A percentile compares a stretch with the other conserved stretches of the same genome.
Evolutionary conservation across 1,284 basidiomycete genomes (phyloP).

Genomic region (Austroboletus niveus): DNA sequence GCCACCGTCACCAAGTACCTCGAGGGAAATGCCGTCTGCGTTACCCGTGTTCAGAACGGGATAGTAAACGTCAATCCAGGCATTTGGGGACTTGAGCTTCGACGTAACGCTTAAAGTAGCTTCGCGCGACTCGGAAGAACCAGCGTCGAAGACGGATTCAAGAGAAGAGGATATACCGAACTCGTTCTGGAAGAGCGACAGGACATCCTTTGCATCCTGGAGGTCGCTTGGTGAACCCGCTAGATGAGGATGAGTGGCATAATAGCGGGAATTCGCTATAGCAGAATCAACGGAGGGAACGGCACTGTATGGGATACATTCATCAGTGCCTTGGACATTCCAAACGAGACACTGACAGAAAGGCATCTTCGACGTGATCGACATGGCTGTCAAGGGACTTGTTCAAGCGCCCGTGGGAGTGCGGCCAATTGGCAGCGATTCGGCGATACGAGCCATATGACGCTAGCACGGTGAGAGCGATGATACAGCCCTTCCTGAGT

Average conservation of each 20-base stretch:
- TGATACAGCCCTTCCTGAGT: no score
- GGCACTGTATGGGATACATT: conserved; percentile 8
- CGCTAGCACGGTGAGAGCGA: no score
- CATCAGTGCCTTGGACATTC: conserved; percentile 2
- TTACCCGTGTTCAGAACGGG: conserved; percentile 72
- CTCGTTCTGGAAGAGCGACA: conserved; percentile 62
- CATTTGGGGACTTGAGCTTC: conserved; percentile 46
- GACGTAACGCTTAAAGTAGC: conserved; percentile 57
- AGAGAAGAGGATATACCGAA: conserved; percentile 48
- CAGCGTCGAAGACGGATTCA: conserved; percentile 63
- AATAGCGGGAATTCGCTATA: conserved; percentile 47
- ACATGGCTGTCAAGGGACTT: conserved; percentile 15
- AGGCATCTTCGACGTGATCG: conserved; percentile 20
- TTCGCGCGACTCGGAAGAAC: conserved; percentile 58
- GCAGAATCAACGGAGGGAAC: conserved; percentile 28
- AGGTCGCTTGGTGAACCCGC: conserved; percentile 68
- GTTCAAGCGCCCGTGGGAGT: not conserved
- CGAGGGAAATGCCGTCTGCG: conserved; percentile 59
- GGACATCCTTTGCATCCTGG: conserved; percentile 59
- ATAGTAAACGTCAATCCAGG: conserved; percentile 83
- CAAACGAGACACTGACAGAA: conserved; percentile 21
- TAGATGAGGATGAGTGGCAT: conserved; percentile 69
- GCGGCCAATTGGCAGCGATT: not conserved
- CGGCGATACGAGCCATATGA: not conserved
- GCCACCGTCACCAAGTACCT: conserved; percentile 57